Evolutionary conservation across 306 rosid genomes (phyloP).

Genomic region (Ammopiptanthus mongolicus): DNA sequence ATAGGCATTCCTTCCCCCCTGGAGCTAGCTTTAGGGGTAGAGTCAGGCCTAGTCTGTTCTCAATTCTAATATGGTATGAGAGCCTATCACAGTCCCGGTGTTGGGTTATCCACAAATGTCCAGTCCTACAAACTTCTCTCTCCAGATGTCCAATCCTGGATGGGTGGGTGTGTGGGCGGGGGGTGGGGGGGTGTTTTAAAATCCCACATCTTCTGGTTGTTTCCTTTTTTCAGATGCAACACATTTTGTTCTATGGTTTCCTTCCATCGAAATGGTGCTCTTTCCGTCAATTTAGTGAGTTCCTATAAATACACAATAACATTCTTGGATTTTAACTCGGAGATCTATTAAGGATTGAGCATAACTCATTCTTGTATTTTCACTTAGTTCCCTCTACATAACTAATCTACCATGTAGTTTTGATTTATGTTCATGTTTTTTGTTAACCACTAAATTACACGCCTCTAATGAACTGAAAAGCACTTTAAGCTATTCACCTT

Average conservation of each 20-base stretch:
- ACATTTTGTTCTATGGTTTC: constrained; percentile 6
- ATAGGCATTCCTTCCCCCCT: too few relatives aligned
- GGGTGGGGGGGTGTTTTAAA: too few relatives aligned
- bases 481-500: constrained; percentile 48
- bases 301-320: neutral
- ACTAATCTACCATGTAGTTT: neutral
- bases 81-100: too few relatives aligned
- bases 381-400: neutral
- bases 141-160: too few relatives aligned
- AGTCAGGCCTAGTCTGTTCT: too few relatives aligned
- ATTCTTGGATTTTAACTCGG: neutral
- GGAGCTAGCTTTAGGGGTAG: too few relatives aligned
- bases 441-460: neutral
- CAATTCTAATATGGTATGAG: too few relatives aligned
- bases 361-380: neutral
- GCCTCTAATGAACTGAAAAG: constrained; percentile 5
- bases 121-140: too few relatives aligned
- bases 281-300: neutral
- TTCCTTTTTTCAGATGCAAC: neutral
- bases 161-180: too few relatives aligned
- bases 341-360: neutral
- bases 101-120: too few relatives aligned
- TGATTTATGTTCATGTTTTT: neutral
- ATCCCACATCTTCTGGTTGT: neutral
- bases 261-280: neutral